Evolutionary conservation across 805 yeast species (phyloP), one percentile per base, ranked within the genome.

Genomic region (Barnettozyma wickerhamii): DNA sequence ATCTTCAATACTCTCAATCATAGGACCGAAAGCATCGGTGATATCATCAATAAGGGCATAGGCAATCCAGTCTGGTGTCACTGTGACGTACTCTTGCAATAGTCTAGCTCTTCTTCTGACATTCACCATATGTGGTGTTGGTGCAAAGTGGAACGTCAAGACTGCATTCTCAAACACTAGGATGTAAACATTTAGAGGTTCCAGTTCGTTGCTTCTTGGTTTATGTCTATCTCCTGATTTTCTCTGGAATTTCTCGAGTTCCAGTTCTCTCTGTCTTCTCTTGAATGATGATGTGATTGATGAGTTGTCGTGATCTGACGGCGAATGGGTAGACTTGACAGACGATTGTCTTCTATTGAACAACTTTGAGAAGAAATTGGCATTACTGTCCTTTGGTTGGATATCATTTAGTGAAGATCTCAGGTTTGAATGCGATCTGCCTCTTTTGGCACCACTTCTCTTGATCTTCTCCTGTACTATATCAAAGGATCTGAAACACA

Each of bases 11-110:
- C 91, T 77, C 43, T 87, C 95, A 47, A 93, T 90, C 83, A 93
- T 79, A 3, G 99, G 99, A 1, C 95, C 98, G 69, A 87, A 93
- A 0, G 95, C 95, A 69, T 93, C 99, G 0, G 97, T 91, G 48
- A 93, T 87, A 60, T 93, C 98, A 66, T 93, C 99, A 52, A 93
- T 87, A 48, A 93, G 66, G 0, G 98, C 98, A 64, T 93, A 93
- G 2, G 96, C 91, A 34, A 93, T 83, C 99, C 99, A 93, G 61
- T 93, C 98, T 0, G 97, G 79, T 3, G 91, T 78, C 5, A 93
- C 95, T 3, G 86, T 87, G 46, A 93, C 68, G 56, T 90, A 91
- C 59, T 93, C 99, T 46, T 82, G 73, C 47, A 91, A 70, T 48
- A 93, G 66, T 42, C 99, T 72, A 0, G 95, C 95, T 59, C 99